phyloP scores from a whole-genome alignment of 202 grass and related monocot genomes.

The Setaria italica region DNA sequence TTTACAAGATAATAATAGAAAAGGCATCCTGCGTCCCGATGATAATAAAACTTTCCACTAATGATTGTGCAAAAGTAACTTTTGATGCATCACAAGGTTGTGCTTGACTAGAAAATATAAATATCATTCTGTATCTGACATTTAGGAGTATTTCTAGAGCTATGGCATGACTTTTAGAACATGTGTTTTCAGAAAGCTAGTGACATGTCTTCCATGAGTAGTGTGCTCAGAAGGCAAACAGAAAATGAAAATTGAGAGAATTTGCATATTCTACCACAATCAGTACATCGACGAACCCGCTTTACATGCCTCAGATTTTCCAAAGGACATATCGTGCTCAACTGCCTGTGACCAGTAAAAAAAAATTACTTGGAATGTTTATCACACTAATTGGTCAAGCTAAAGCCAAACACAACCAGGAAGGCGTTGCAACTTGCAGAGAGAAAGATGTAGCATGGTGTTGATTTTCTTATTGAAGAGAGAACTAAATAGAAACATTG shows the following conservation, averaged over 20 bases:
- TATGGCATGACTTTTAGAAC: not conserved
- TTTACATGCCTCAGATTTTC: constrained; percentile 92
- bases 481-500: not conserved
- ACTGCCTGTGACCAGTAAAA: constrained; percentile 56
- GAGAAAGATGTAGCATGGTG: not conserved
- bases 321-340: constrained; percentile 77
- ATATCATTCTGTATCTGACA: constrained; percentile 2
- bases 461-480: not conserved
- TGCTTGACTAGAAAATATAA: not conserved
- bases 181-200: not conserved
- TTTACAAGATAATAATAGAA: not conserved
- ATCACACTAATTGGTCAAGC: not conserved
- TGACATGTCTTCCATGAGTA: not conserved
- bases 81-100: not conserved
- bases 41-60: not conserved
- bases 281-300: constrained; percentile 52
- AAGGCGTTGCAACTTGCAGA: not conserved
- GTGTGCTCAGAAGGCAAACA: not conserved
- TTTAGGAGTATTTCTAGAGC: not conserved
- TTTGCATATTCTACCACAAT: constrained; percentile 24
- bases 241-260: constrained; percentile 18
- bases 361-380: not conserved
- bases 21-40: not conserved
- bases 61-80: constrained; percentile 9
- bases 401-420: not conserved